Conservation (phyloP, 805 yeast species). For the Nakazawaea wyomingensis region DNA sequence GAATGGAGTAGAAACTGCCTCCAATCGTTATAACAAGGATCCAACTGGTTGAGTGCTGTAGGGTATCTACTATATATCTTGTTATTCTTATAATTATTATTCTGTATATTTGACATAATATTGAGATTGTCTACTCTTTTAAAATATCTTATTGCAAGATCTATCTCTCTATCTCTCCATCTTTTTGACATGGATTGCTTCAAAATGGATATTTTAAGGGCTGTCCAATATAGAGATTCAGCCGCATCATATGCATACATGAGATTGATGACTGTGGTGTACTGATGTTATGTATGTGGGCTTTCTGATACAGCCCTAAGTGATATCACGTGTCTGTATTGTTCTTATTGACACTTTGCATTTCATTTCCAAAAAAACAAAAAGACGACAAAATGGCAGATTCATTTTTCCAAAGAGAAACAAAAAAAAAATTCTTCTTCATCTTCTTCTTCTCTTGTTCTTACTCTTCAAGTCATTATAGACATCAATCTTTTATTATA, state of each 20-base stretch:
- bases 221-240: not conserved
- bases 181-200: no score
- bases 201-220: not conserved
- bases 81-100: no score
- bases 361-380: no score
- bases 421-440: slow-evolving; percentile 2
- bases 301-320: not conserved
- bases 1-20: slow-evolving; percentile 1
- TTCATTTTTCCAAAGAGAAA: not conserved
- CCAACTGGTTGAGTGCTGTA: slow-evolving; percentile 2
- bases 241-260: not conserved
- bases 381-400: no score
- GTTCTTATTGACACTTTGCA: no score
- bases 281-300: not conserved
- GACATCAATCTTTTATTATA: not conserved
- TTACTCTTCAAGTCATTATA: no score
- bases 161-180: no score
- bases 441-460: not conserved
- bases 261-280: not conserved
- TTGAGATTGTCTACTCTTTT: no score
- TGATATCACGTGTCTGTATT: not conserved
- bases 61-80: no score
- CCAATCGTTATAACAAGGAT: slow-evolving; percentile 6
- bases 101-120: no score
- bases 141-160: no score